Evolutionary conservation across 2,329 filamentous ascomycete species (phyloP).

Genomic region (Aquanectria penicillioides): DNA sequence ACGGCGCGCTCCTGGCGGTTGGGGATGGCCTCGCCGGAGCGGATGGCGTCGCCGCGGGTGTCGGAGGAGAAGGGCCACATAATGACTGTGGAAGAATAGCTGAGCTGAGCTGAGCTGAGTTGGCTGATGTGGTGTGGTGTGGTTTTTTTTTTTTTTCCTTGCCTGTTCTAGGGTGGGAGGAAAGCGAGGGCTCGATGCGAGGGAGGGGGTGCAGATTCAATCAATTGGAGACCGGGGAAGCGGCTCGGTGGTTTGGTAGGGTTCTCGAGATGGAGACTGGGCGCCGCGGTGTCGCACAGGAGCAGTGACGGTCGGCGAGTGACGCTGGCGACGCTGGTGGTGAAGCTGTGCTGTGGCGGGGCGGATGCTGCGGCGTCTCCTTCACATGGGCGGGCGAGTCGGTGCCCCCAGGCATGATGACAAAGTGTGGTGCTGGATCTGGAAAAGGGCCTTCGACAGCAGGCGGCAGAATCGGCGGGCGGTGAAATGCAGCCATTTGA

Average conservation of each 20-base stretch:
- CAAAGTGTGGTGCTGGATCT: neutral
- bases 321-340: neutral
- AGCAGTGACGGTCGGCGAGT: no score
- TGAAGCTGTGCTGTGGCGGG: neutral
- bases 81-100: constrained; percentile 53
- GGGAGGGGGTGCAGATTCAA: neutral
- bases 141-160: constrained; percentile 16
- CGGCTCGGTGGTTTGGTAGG: neutral
- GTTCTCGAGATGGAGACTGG: neutral
- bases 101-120: no score
- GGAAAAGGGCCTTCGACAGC: no score
- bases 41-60: constrained; percentile 63
- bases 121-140: constrained; percentile 3
- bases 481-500: neutral
- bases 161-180: no score
- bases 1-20: constrained; percentile 81
- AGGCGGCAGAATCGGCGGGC: constrained; percentile 10
- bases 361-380: no score
- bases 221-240: neutral
- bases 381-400: constrained; percentile 6
- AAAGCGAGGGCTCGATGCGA: neutral
- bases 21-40: constrained; percentile 75
- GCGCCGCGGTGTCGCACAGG: neutral
- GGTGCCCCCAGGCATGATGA: neutral
- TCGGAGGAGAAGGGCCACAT: constrained; percentile 57